Evolutionary conservation across 2,329 filamentous ascomycete species (phyloP), one percentile per base, ranked within the genome.

Genomic region (Pyrenochaeta sp.): DNA sequence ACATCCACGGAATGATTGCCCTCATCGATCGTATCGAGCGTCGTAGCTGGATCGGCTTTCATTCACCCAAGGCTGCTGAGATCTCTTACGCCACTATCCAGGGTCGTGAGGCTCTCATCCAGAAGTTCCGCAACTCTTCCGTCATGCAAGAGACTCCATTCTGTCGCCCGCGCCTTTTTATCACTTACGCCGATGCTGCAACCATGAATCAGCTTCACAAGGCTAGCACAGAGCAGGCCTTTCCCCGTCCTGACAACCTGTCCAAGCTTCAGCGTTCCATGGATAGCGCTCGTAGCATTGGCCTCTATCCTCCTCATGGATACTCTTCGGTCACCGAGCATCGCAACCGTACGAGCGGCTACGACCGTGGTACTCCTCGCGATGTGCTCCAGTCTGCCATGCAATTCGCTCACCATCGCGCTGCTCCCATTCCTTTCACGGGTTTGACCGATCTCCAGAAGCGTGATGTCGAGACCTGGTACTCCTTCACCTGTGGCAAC

Each of bases 61-160:
- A 90, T 71, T 92, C 90, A 37, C 88, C 92, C 78, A 97, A 97
- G 77, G 84, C 92, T 48, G 91, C 92, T 0, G 92, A 96, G 76
- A 88, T 98, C 44, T 97, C 93, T 0, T 99, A 98, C 77, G 95
- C 95, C n/a, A 97, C 93, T 12, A 94, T 97, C 58, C 95, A 99
- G 81, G 95, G 95, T 45, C 90, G 90, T 62, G 93, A 97, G 72
- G 94, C 92, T 63, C 84, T 98, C 0, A 87, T 97, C 6, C 91
- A 96, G 76, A 97, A 98, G 74, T 99, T 99, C 73, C 89, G 95
- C 36, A 99, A 99, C 80, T 97, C 92, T 39, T 94, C 92, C 0
- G 93, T 99, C 30, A 97, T 98, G 92, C 83, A 94, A 0, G 93
- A 98, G 78, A 86, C 88, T 10, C 83, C 87, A 0, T 88, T 90